phyloP scores from a whole-genome alignment of 2,329 filamentous ascomycete species.

The Colletotrichum abscissum region DNA sequence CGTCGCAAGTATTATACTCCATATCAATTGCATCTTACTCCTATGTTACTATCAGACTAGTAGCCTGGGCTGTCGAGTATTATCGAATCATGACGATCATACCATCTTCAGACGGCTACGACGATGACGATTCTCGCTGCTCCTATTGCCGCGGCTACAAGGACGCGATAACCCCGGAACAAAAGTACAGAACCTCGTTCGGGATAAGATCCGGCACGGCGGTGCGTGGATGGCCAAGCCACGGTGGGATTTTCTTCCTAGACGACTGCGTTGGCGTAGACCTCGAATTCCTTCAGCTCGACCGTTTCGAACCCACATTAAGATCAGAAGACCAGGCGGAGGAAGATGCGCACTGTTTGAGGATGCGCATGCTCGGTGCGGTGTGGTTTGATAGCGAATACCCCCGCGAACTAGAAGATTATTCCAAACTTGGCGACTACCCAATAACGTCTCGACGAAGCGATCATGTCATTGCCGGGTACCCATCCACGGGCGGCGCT shows the following conservation, averaged over 20 bases:
- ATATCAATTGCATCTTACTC: not conserved
- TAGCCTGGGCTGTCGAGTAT: not conserved
- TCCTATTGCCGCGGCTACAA: not conserved
- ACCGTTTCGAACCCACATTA: not conserved
- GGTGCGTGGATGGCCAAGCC: not conserved
- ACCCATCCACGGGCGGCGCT: not conserved
- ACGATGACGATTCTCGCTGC: not conserved
- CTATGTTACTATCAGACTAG: not conserved
- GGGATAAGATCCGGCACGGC: not conserved
- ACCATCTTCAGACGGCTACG: not conserved
- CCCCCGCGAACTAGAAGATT: not conserved
- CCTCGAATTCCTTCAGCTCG: not conserved
- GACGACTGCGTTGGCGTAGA: not conserved
- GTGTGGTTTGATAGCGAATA: not conserved
- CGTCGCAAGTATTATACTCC: not conserved
- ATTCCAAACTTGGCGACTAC: not conserved
- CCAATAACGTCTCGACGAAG: not conserved
- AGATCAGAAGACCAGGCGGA: not conserved
- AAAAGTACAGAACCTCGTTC: not conserved
- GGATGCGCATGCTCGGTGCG: not conserved
- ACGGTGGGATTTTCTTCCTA: not conserved
- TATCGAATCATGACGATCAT: not conserved
- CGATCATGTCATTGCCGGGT: not conserved
- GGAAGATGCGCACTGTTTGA: not conserved
- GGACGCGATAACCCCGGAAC: not conserved